phyloP scores from a whole-genome alignment of 1,139 yeast genomes.

The Debaryomyces psychrophilus region DNA sequence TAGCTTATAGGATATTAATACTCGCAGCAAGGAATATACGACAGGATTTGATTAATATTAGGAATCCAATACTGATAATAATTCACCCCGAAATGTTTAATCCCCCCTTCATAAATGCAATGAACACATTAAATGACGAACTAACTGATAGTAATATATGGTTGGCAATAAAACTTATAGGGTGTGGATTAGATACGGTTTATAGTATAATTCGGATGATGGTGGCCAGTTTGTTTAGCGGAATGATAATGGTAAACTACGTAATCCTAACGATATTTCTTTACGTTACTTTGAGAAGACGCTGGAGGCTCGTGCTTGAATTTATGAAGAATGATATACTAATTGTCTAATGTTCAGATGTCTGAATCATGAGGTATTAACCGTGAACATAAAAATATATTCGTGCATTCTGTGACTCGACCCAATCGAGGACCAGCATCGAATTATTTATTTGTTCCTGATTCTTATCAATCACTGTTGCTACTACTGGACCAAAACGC shows the following conservation, averaged over 20 bases:
- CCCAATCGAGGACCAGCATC: background rate
- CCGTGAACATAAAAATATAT: background rate
- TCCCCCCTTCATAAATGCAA: slow-evolving; percentile 27
- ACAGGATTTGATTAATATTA: slow-evolving; percentile 1
- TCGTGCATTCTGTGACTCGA: slow-evolving; percentile 3
- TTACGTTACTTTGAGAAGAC: slow-evolving; percentile 6
- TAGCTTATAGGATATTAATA: background rate
- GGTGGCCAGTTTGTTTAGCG: slow-evolving; percentile 21
- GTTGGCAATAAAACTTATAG: background rate
- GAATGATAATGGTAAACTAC: slow-evolving; percentile 10
- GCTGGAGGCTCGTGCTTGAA: slow-evolving; percentile 7
- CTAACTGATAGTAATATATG: background rate
- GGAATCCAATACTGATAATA: slow-evolving; percentile 8
- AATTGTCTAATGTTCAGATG: background rate
- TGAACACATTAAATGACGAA: slow-evolving; percentile 19
- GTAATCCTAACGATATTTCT: slow-evolving; percentile 3
- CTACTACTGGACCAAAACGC: background rate
- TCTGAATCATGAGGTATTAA: background rate
- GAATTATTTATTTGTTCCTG: background rate
- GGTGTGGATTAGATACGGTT: slow-evolving; percentile 22
- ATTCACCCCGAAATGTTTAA: slow-evolving; percentile 28
- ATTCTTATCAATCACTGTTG: background rate
- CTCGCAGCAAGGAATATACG: slow-evolving; percentile 14
- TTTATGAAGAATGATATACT: slow-evolving; percentile 1
- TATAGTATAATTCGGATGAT: slow-evolving; percentile 24